phyloP scores from a whole-genome alignment of 176 grass and related monocot genomes.

The Olyra latifolia region DNA sequence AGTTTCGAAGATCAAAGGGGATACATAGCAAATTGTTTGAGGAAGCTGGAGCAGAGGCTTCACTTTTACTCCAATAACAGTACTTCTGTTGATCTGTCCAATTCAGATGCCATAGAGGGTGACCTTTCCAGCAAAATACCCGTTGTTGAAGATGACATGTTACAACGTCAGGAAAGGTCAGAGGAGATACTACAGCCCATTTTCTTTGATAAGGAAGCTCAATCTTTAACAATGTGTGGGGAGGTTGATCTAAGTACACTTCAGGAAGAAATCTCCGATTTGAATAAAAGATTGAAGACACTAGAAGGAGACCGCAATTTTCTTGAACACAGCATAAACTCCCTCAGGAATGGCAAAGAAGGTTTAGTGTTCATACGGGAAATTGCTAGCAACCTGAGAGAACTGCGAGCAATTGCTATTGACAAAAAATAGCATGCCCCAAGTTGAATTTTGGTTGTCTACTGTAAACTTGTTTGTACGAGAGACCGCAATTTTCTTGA shows the following conservation, averaged over 20 bases:
- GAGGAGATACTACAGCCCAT: background rate
- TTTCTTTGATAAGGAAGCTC: slow-evolving; percentile 22
- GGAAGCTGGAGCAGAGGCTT: slow-evolving; percentile 60
- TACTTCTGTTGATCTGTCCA: slow-evolving; percentile 37
- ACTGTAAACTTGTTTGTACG: background rate
- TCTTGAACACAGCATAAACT: slow-evolving; percentile 72
- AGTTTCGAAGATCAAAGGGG: slow-evolving; percentile 59
- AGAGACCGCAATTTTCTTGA: slow-evolving; percentile 65
- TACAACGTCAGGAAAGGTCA: background rate
- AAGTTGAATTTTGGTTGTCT: background rate
- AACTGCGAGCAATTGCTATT: slow-evolving; percentile 48
- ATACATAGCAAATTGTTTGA: slow-evolving; percentile 54
- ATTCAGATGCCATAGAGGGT: slow-evolving; percentile 50
- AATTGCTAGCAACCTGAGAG: slow-evolving; percentile 54
- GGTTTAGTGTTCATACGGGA: slow-evolving; percentile 57
- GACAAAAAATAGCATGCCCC: slow-evolving; percentile 15
- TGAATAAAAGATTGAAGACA: slow-evolving; percentile 54
- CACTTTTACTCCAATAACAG: slow-evolving; percentile 53
- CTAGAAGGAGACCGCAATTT: slow-evolving; percentile 64
- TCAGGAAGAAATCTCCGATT: slow-evolving; percentile 48
- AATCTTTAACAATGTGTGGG: background rate
- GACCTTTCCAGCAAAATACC: slow-evolving; percentile 18
- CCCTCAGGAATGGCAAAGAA: slow-evolving; percentile 58
- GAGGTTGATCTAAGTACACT: slow-evolving; percentile 39
- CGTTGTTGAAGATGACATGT: background rate